Base-by-base conservation (phyloP, 2,329 filamentous ascomycete species). In the Phoma herbarum region DNA sequence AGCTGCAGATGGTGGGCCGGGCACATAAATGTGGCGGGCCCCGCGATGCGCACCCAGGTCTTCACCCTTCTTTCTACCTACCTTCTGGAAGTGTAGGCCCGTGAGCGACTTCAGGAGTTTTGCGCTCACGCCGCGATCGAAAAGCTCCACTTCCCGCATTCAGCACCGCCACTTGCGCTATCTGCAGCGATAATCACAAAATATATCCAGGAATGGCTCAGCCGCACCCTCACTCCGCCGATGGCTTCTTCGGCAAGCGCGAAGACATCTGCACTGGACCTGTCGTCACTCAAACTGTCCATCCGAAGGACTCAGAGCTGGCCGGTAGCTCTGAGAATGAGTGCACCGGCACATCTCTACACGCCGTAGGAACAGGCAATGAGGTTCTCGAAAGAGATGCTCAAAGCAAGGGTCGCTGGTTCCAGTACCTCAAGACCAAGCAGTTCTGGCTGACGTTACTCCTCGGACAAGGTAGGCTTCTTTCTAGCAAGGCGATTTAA, bases 391-490 rank as follows among this genome's bases (percentile, higher is more conserved):
- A 73, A 47, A 52, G 60, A 16, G 70, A 75, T 56, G 82, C 83
- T 56, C 62, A 73, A 58, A 77, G 67, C 43, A 78, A 77, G 57
- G 79, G 80, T 64, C 77, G 81, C 4, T 83, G 81, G 65, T 84
- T 88, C 65, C 81, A 89, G 42, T 98, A 95, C 79, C 82, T 98
- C 63, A 85, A 84, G 68, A 97, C 93, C 11, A 84, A 84, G 71
- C 91, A 97, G 75, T 98, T 99, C 76, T 98, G 92, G 86, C 81
- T 92, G 66, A 88, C 96, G 42, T 82, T 98, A 68, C 60, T 87
- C 47, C 80, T 98, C 60, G 93, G 93, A 81, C 88, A 77, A 68
- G 80, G 79, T 69, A 57, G 20, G 66, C 63, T 9, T 35, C 6
- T 8, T 5, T 16, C 4, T 0, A 33, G 31, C 31, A 35, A 35